Evolutionary conservation across 164 flowering plant genomes (phyloP), one percentile per base, ranked within the genome.

Genomic region (Vitis rupestris): DNA sequence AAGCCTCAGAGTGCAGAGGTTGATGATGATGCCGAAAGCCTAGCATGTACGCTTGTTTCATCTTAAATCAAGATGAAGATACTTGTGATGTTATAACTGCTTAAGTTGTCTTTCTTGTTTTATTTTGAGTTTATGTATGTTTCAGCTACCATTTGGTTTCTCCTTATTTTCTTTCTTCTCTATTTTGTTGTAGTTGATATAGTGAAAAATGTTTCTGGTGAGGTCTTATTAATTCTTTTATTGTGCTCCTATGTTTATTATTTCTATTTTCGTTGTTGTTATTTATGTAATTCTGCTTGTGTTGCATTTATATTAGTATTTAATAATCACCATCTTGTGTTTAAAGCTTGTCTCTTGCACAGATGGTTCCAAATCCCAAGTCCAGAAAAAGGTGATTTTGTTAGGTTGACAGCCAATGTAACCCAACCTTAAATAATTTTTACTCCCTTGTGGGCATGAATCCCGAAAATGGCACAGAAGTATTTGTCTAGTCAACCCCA

Each of bases 1-100:
- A 95, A 87, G 74, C 65, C 92, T 71, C 83, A 85, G 14, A 80
- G 59, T 65, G 89, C 82, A 2, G 98, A 93, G 79, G 84, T 86
- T 71, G 96, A 89, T 77, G 98, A 91, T 82, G 99, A 95, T 82
- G 93, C 97, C 2, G 93, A 95, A 85, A 82, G 94, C 84, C 75
- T 95, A 75, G 79, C 98, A 59, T 91, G 99, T 95, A 85, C 84
- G 95, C 58, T 70, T 50, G 57, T 67, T 14, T 63, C 3, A 7
- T 50, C 14, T 9, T 19, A 29, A 55, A 8, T 19, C 31, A 27
- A 27, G 27, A 57, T 50, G 17, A 15, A 48, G 9, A 57, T 74
- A 10, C 11, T 64, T 62, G 8, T 31, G n/a, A 37, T n/a, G 17
- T 47, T 60, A 12, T 61, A 2, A 12, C 54, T 64, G 23, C 50